Evolutionary conservation across 1,284 basidiomycete species (phyloP), one percentile per base, ranked within the genome.

Genomic region (Cyathus pygmaeus): DNA sequence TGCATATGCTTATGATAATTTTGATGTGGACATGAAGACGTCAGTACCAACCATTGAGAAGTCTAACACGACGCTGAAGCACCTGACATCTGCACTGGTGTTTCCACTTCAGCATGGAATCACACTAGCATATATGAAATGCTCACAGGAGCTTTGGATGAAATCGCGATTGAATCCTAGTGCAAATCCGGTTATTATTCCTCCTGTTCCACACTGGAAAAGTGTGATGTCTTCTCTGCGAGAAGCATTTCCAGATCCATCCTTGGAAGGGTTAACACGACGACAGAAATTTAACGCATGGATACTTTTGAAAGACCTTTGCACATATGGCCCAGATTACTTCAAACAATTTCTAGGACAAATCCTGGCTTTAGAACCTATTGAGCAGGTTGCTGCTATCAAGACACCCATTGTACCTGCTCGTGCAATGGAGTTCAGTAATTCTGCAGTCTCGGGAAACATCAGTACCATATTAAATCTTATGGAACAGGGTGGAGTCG

Each of bases 1-100:
- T 3, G 53, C 61, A 4, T 68, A 66, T 51, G 72, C 68, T 9
- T 79, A 76, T 44, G 72, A 79, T 60, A 79, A 79, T 53, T 69
- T 78, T 51, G 76, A 79, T 36, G 49, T 75, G 3, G 61, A 71
- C n/a, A 46, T 76, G 9, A 67, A 74, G 21, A 33, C 29, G 1
- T 51, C 56, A 0, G 53, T 69, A 15, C 71, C 72, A 3, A 76
- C 72, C 0, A 53, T 72, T 2, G 71, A 76, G 24, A 66, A 67
- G 42, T 36, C 63, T 5, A 26, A 23, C 1, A 61, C 58, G 1
- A 60, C 63, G 1, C 54, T 76, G 1, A 62, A 63, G 27, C 75
- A 77, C 60, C 39, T 75, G 0, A 77, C 76, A 19, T 73, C 74
- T 1, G 74, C 66, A 1, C 56, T 65, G 2, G 29, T 75, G 0